Percentiles rank a stretch among this genome's conserved stretches.
Conservation (phyloP, 2,329 filamentous ascomycete species). For the Botryosphaeria dothidea region DNA sequence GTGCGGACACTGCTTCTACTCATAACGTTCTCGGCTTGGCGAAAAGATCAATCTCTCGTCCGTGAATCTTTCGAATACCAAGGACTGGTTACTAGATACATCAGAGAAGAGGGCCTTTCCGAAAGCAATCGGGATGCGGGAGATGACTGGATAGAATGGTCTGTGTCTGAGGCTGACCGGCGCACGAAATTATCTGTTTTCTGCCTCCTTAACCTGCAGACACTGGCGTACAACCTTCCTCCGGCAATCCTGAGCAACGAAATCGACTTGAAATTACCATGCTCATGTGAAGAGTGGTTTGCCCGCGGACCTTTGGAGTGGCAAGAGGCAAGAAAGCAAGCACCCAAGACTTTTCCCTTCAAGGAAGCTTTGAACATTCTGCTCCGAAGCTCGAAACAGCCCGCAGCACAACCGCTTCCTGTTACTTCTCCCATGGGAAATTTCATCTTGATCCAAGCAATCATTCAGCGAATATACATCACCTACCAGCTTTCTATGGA, state of each 20-base stretch:
- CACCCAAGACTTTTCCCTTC: background rate
- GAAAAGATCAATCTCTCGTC: background rate
- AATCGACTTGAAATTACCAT: background rate
- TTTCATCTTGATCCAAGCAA: background rate
- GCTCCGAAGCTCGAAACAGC: constrained; percentile 23
- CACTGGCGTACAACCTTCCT: background rate
- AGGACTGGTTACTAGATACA: background rate
- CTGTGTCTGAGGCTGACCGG: background rate
- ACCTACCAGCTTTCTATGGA: constrained; percentile 12
- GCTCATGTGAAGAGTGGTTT: constrained; percentile 2
- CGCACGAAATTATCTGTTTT: constrained; percentile 9
- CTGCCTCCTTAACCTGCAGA: constrained; percentile 4
- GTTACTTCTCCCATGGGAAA: constrained; percentile 1
- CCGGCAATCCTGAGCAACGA: background rate
- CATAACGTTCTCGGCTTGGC: constrained; percentile 1
- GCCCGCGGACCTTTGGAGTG: background rate
- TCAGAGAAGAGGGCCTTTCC: background rate
- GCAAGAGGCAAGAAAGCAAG: constrained; percentile 19
- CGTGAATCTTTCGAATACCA: constrained; percentile 4
- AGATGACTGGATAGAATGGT: background rate
- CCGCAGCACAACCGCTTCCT: constrained; percentile 9
- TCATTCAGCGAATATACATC: constrained; percentile 3
- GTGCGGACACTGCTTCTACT: constrained; percentile 18
- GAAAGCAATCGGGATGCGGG: background rate
- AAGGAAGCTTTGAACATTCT: constrained; percentile 31